Evolutionary conservation across 495 filamentous ascomycete genomes (phyloP).

Genomic region (Podospora comata): DNA sequence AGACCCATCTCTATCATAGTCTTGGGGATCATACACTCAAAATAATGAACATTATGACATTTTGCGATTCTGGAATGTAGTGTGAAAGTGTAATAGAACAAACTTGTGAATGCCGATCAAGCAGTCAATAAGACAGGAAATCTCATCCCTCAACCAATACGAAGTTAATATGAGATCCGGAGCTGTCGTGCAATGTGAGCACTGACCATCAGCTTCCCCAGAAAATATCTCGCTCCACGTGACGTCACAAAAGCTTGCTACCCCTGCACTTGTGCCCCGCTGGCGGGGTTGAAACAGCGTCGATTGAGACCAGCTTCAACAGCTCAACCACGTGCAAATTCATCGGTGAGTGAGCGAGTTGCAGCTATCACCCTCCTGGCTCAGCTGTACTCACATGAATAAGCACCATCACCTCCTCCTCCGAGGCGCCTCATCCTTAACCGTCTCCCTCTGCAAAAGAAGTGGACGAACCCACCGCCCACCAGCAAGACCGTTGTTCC

Average conservation of each 20-base stretch:
- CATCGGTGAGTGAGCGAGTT: background rate
- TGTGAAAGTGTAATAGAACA: too few species aligned
- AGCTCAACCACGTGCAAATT: background rate
- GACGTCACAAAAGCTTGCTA: background rate
- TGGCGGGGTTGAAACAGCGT: background rate
- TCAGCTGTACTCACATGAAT: background rate
- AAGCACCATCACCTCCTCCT: background rate
- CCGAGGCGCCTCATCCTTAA: background rate
- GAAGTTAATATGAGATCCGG: too few species aligned
- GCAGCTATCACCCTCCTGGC: background rate
- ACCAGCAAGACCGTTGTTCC: background rate
- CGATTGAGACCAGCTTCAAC: background rate
- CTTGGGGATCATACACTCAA: background rate
- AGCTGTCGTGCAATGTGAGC: too few species aligned
- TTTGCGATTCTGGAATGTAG: too few species aligned
- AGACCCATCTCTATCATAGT: background rate
- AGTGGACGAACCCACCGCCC: background rate
- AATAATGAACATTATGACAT: background rate
- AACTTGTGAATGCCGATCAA: too few species aligned
- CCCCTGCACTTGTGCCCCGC: background rate
- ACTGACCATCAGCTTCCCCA: background rate
- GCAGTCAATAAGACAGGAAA: too few species aligned
- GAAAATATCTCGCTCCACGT: background rate
- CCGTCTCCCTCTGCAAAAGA: background rate
- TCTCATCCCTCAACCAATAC: too few species aligned